These are phyloP conservation scores for Torulaspora quercuum DNA, from an alignment of 805 yeast species.

Conservation along the genomic window DNA sequence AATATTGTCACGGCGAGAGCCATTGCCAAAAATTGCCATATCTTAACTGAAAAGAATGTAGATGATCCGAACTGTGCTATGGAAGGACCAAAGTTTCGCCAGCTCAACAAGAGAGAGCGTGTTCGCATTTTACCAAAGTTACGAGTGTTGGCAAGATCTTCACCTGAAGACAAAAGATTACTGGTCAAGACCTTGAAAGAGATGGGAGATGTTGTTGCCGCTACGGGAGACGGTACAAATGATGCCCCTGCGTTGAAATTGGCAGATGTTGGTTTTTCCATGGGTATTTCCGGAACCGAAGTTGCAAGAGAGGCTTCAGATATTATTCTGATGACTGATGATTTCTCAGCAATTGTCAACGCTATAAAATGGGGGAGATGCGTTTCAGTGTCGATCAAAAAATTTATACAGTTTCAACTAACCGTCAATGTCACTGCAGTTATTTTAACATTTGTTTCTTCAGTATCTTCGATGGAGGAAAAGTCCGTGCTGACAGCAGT, in stretches of 20 bases:
- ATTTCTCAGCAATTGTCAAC: conserved; percentile 88
- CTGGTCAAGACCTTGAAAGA: conserved; percentile 76
- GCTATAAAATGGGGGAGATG: conserved; percentile 99
- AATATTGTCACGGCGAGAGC: conserved; percentile 88
- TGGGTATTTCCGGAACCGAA: conserved; percentile 98
- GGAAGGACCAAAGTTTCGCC: conserved; percentile 92
- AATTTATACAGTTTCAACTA: conserved; percentile 92
- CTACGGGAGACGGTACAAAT: conserved; percentile 98
- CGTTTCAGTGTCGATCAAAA: conserved; percentile 88
- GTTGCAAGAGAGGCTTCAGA: conserved; percentile 98
- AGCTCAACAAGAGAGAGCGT: conserved; percentile 56
- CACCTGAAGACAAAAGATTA: conserved; percentile 91
- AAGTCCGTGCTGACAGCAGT: conserved; percentile 93
- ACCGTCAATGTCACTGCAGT: conserved; percentile 98
- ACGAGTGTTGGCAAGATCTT: conserved; percentile 85
- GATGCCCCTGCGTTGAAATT: conserved; percentile 96
- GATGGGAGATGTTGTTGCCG: conserved; percentile 93
- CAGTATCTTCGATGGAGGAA: conserved; percentile 78
- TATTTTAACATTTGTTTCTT: conserved; percentile 84
- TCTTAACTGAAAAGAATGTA: conserved; percentile 47
- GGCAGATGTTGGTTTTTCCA: conserved; percentile 97
- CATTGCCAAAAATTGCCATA: conserved; percentile 83
- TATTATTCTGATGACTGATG: conserved; percentile 89
- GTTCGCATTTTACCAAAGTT: conserved; percentile 62
- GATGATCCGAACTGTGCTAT: conserved; percentile 59